Base-by-base conservation (phyloP, 2,329 filamentous ascomycete species). In the Lasiodiplodia sp. region DNA sequence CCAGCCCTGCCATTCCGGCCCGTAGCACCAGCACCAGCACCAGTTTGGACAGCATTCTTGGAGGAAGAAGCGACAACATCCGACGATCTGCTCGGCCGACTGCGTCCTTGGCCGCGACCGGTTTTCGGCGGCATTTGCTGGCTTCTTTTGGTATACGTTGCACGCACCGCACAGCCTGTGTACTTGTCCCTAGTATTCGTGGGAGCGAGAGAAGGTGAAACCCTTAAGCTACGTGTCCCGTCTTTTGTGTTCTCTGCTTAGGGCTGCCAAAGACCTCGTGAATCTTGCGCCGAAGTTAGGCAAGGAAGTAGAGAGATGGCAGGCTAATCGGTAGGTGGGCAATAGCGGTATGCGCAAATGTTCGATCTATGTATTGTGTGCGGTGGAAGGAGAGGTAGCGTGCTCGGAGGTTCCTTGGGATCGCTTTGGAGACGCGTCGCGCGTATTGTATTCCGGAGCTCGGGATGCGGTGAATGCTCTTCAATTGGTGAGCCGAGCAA, bases 1-100 rank as follows among this genome's bases (percentile, higher is more conserved):
- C 44, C 7, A 8, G 3, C 44, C 2, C 10, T 47, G 44, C 44
- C n/a, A 11, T 21, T 12, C n/a, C 44, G 44, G 4, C n/a, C 7
- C 16, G n/a, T n/a, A 6, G 16, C 8, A 2, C 8, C 8, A 21
- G 8, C n/a, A 1, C 18, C 31, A 34, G 31, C 31, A 10, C 31
- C 31, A 34, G 31, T 34, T 34, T 34, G 31, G 1, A 10, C 8
- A 34, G 31, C 8, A 34, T 7, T 34, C 31, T 34, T 4, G 44
- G 8, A 3, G n/a, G 44, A 4, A 21, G 44, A 8, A n/a, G n/a
- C n/a, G n/a, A 7, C 10, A 21, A 11, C 44, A 11, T 47, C 21
- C 44, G 44, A 18, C 44, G 60, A 52, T n/a, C 53, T 52, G 60
- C 60, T 28, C n/a, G 60, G 60, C 16, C 58, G 58, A 7, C 58